phyloP scores from a whole-genome alignment of 2,329 filamentous ascomycete species.

The Fusarium fujikuroi region DNA sequence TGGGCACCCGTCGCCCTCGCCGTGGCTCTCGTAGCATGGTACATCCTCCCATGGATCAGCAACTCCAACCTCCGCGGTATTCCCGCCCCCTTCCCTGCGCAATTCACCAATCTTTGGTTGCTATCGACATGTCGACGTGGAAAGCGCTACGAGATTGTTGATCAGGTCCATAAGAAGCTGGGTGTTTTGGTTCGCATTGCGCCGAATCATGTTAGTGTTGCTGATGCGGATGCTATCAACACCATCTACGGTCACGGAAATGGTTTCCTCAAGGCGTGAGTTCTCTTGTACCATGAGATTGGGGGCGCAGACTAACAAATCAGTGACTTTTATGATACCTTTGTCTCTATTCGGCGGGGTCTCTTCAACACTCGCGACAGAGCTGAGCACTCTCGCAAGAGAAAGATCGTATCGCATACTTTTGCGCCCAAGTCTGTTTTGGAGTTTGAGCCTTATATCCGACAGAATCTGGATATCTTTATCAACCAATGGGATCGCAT shows the following conservation, averaged over 20 bases:
- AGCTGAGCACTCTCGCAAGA: conserved; percentile 84
- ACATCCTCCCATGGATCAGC: conserved; percentile 59
- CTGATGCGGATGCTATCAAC: conserved; percentile 79
- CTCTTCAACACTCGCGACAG: conserved; percentile 91
- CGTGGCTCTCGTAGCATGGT: conserved; percentile 25
- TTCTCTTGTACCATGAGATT: accelerated
- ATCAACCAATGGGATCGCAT: conserved; percentile 77
- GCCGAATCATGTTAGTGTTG: conserved; percentile 85
- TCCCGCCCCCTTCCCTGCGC: conserved; percentile 70
- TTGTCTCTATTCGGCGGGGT: conserved; percentile 85
- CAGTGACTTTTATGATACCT: conserved; percentile 90
- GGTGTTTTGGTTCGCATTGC: conserved; percentile 84
- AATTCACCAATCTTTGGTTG: conserved; percentile 84
- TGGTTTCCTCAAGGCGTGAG: conserved; percentile 76
- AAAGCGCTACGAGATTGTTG: conserved; percentile 69
- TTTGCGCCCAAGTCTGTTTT: conserved; percentile 84
- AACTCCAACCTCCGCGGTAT: conserved; percentile 62
- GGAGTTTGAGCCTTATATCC: conserved; percentile 91
- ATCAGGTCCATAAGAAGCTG: conserved; percentile 77
- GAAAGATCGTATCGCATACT: conserved; percentile 90
- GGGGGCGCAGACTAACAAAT: neutral
- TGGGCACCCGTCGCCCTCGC: conserved; percentile 32
- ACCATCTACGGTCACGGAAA: conserved; percentile 84
- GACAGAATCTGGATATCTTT: conserved; percentile 80
- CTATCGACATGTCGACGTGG: conserved; percentile 73